These are phyloP conservation scores for Diaporthe citrichinensis DNA, from an alignment of 2,329 filamentous ascomycete species.

Conservation along the genomic window DNA sequence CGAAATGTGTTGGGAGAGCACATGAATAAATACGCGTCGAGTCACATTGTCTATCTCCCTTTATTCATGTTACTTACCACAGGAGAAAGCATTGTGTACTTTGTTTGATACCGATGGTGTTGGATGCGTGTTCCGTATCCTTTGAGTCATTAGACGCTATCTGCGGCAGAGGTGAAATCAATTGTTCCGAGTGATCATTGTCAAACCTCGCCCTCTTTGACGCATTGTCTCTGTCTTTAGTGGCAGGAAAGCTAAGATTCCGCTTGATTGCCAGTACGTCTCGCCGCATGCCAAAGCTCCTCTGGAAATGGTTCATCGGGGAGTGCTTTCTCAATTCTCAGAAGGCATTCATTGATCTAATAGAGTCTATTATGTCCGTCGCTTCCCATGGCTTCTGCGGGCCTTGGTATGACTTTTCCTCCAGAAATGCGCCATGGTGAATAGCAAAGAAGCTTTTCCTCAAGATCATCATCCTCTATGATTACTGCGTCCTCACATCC, in stretches of 20 bases:
- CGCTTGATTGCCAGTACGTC: background rate
- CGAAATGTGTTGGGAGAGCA: rapidly evolving
- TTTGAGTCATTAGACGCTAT: too few species aligned
- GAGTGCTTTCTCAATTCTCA: rapidly evolving
- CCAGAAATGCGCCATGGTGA: background rate
- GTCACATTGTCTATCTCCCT: too few species aligned
- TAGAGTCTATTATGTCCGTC: background rate
- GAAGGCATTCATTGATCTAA: background rate
- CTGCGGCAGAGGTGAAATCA: background rate
- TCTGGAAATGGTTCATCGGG: rapidly evolving
- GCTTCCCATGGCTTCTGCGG: rapidly evolving
- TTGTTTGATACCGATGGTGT: background rate
- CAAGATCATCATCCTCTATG: too few species aligned
- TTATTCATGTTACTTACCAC: background rate
- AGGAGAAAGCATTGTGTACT: background rate
- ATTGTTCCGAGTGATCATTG: background rate
- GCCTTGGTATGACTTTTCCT: background rate
- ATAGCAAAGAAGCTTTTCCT: background rate
- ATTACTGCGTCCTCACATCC: background rate
- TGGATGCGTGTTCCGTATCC: rapidly evolving
- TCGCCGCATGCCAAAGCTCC: too few species aligned
- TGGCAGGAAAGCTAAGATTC: background rate
- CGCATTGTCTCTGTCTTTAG: background rate
- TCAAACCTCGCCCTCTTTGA: background rate
- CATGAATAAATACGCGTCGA: background rate